A percentile compares a stretch with the other conserved stretches of the same genome.
Conservation (phyloP, 306 rosid genomes). For the Oxytropis ochrocephala region DNA sequence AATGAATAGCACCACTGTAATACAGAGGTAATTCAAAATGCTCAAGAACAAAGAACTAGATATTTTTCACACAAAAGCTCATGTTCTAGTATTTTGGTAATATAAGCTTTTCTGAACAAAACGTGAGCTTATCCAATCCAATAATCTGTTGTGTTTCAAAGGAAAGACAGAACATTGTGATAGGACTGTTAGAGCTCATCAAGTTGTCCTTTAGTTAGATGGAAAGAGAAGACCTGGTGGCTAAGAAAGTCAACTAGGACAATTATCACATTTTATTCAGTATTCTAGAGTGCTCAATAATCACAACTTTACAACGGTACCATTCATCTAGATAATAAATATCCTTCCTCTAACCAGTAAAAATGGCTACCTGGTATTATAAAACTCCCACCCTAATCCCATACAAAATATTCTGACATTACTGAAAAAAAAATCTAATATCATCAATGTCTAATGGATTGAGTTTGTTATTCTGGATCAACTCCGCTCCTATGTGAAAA, state of each 20-base stretch:
- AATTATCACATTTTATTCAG: not conserved
- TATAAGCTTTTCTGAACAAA: not conserved
- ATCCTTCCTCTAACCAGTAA: not conserved
- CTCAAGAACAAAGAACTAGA: not conserved
- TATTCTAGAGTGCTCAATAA: not conserved
- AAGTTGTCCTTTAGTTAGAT: not conserved
- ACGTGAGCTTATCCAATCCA: not conserved
- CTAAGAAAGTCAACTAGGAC: not conserved
- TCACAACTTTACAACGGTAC: not conserved
- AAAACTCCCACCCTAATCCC: not conserved
- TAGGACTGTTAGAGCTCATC: not conserved
- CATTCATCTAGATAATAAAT: not conserved
- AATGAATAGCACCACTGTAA: not conserved
- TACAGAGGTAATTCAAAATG: not conserved
- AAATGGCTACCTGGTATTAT: not conserved
- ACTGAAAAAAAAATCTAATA: not conserved
- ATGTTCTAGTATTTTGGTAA: not conserved
- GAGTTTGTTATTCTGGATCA: constrained; percentile 2
- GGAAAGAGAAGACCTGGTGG: not conserved
- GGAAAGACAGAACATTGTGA: not conserved
- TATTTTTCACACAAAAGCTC: not conserved
- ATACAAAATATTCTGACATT: not conserved
- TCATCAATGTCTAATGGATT: not conserved
- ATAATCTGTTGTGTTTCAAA: not conserved
- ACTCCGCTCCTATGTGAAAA: constrained; percentile 10